Evolutionary conservation across 805 yeast genomes (phyloP).

Genomic region (Yarrowia osloensis): DNA sequence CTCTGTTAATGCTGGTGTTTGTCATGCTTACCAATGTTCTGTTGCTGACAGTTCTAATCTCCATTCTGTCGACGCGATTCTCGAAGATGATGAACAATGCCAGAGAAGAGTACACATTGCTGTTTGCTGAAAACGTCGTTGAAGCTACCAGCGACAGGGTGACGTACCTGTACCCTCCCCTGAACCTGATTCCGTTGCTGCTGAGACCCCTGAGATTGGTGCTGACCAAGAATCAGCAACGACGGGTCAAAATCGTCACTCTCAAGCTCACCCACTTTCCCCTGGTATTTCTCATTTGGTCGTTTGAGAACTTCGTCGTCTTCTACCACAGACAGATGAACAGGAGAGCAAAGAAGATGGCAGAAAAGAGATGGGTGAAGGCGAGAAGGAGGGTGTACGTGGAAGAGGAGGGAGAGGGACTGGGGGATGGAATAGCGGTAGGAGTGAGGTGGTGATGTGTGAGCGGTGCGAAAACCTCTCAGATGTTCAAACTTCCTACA

Average conservation of each 20-base stretch:
- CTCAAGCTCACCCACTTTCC: slow-evolving; percentile 1
- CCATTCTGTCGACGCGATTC: slow-evolving; percentile 42
- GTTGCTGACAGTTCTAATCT: slow-evolving; percentile 42
- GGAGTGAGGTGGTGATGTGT: neutral
- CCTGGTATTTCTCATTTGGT: slow-evolving; percentile 1
- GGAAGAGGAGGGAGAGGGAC: neutral
- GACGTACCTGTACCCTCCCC: slow-evolving; percentile 1
- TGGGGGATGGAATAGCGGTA: neutral
- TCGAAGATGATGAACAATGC: slow-evolving; percentile 42
- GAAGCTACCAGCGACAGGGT: slow-evolving; percentile 11
- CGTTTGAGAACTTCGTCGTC: slow-evolving; percentile 6
- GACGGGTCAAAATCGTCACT: neutral
- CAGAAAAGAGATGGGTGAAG: neutral
- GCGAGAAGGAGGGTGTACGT: neutral
- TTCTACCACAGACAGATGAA: neutral
- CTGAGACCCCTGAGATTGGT: neutral
- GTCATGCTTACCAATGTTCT: slow-evolving; percentile 33
- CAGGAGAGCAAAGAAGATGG: neutral
- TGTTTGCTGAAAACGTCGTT: slow-evolving; percentile 41
- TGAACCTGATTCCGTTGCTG: slow-evolving; percentile 1
- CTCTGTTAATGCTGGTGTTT: slow-evolving; percentile 41
- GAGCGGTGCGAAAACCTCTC: no score
- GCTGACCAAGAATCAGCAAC: neutral
- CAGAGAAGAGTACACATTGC: slow-evolving; percentile 41
- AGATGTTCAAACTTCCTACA: no score